Conservation (phyloP, 257 asterid genomes). For the Rauvolfia tetraphylla region DNA sequence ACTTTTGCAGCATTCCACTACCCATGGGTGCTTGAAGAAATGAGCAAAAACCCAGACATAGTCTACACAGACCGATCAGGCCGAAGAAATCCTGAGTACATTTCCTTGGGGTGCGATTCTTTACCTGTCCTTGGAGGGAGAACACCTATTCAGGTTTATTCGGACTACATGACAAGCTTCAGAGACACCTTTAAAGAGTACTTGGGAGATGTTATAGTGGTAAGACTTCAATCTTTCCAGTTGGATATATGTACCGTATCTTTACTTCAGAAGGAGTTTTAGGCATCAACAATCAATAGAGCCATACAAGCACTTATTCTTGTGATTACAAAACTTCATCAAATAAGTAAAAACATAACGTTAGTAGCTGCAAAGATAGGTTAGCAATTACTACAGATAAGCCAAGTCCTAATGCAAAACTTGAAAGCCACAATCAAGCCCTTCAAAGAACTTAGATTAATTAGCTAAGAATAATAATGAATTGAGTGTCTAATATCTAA, state of each 20-base stretch:
- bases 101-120: conserved; percentile 80
- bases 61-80: conserved; percentile 87
- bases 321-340: too few species aligned
- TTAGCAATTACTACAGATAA: too few species aligned
- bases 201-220: conserved; percentile 69
- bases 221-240: conserved; percentile 31
- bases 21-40: conserved; percentile 99
- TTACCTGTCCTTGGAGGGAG: conserved; percentile 85
- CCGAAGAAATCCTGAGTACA: conserved; percentile 80
- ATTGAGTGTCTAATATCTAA: background rate
- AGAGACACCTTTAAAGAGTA: conserved; percentile 59
- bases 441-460: background rate
- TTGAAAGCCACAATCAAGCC: background rate
- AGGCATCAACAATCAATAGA: background rate
- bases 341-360: too few species aligned
- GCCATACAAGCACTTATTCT: too few species aligned
- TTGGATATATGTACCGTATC: background rate
- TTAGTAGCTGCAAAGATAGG: too few species aligned
- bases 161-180: conserved; percentile 83
- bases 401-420: too few species aligned
- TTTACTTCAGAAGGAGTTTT: background rate
- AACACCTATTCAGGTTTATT: conserved; percentile 85
- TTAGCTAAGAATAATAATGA: background rate
- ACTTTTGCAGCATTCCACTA: conserved; percentile 69
- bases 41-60: conserved; percentile 79